Evolutionary conservation across 768 basidiomycete species (phyloP), one percentile per base, ranked within the genome.

Genomic region (Sarcomyxa edulis): DNA sequence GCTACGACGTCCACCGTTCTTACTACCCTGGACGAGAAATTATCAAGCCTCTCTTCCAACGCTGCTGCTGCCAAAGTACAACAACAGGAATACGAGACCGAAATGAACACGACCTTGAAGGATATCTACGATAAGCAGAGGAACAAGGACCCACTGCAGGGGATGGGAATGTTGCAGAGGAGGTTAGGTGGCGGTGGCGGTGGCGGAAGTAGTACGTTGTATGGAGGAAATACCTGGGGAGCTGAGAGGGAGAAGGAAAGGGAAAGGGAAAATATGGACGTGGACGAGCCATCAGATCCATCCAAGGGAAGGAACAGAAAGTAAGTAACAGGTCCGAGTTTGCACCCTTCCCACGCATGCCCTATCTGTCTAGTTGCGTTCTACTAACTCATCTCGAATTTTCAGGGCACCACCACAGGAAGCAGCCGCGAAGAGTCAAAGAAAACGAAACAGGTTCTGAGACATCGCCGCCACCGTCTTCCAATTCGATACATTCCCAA

Each of bases 1-100:
- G 64, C 69, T 10, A 89, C 81, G 8, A 84, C 87, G 2, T 69
- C 81, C 5, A 60, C 71, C 5, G 81, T 93, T 5, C 71, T 95
- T 34, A 51, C 69, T 4, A 78, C 86, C 4, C 74, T 95, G 11
- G 86, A 92, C 48, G 60, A 66, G 19, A 84, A 85, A 60, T 73
- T 94, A 31, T 57, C 61, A 14, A 52, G 68, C 18, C 72, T 88
- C n/a, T 59, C 74, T 0, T 53, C 62, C 6, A 66, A 75, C 37
- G 56, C 56, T 5, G 65, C 61, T 3, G 55, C 54, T 1, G 58
- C 58, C 10, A 74, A 74, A 42, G 43, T 47, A 2, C 55, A 57
- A n/a, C 66, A 68, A 27, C 65, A 71, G 10, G 71, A 72, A 9
- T 75, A 88, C 41, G 82, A 88, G 29, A 68, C 55, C 43, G 47